Conservation (phyloP, 805 yeast species). For the Pichia insulana region DNA sequence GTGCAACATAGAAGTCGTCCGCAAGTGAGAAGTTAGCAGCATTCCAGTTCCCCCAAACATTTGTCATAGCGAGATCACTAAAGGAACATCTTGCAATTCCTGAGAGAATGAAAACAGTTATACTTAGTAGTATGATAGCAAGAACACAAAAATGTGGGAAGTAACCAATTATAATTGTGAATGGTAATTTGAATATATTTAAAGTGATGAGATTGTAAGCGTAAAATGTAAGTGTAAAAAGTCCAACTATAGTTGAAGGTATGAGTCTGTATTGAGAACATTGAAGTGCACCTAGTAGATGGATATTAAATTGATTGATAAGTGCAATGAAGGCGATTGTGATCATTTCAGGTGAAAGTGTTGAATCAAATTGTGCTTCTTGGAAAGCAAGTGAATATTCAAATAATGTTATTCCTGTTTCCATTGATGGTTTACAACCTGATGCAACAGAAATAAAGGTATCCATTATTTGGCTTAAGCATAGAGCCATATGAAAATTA, state of each 20-base stretch:
- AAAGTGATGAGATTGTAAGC: conserved; percentile 33
- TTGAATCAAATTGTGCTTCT: conserved; percentile 45
- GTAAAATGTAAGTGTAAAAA: conserved; percentile 41
- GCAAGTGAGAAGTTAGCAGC: conserved; percentile 33
- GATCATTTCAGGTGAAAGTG: conserved; percentile 47
- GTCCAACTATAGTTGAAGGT: conserved; percentile 54
- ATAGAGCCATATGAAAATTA: conserved; percentile 48
- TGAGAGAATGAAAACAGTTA: conserved; percentile 47
- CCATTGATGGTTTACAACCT: conserved; percentile 50
- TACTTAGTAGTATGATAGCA: conserved; percentile 42
- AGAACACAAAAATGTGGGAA: conserved; percentile 58
- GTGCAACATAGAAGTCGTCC: conserved; percentile 61
- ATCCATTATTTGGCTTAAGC: conserved; percentile 57
- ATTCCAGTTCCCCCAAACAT: conserved; percentile 20
- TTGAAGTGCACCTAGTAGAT: conserved; percentile 50
- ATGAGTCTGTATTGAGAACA: conserved; percentile 48
- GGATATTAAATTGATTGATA: conserved; percentile 51
- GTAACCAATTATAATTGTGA: conserved; percentile 47
- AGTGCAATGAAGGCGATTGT: conserved; percentile 48
- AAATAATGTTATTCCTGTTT: conserved; percentile 62
- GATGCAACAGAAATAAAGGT: conserved; percentile 52
- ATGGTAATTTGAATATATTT: conserved; percentile 41
- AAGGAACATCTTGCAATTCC: conserved; percentile 43
- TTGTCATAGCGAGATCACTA: conserved; percentile 24
- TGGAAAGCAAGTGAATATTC: conserved; percentile 73